Evolutionary conservation across 139 green algal species (phyloP), one percentile per base, ranked within the genome.

Genomic region (Coelastrella sp.): DNA sequence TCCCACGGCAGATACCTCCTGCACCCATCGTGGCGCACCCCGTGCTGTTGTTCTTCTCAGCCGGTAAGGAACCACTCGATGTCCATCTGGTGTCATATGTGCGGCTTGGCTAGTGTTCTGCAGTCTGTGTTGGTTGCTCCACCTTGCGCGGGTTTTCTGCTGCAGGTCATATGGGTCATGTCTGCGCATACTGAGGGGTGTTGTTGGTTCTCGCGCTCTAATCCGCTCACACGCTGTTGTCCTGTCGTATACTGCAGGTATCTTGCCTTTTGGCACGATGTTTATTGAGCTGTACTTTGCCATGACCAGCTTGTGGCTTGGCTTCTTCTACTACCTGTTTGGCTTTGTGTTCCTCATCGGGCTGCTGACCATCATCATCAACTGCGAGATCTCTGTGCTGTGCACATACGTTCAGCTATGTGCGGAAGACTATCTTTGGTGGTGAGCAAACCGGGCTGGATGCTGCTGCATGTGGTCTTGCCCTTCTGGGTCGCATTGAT

Each of bases 281-380:
- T 99, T 99, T 94, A 98, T 99, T 64, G 98, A 99, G 95, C 96
- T 99, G 23, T 99, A 98, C 95, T 99, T 99, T 91, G 97, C 97
- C 82, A 98, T 99, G 96, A 98, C 96, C 23, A 96, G 92, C 74
- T 93, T 99, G 92, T 99, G 97, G 98, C 95, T 98, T 90, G 97
- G 97, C 60, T 98, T 97, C 94, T 99, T 98, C 79, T 99, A 99
- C 95, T 99, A 99, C 95, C 96, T 97, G 77, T 98, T 99, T 86
- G 95, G 95, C 75, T 98, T 98, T 90, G 95, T 98, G 75, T 96
- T 98, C 90, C 88, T 99, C 56, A 97, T 99, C 76, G 95, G 95
- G 10, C n/a, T 95, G 23, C 93, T 99, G 13, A 98, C 96, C 5
- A 89, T 97, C 14, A 80, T 99, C 87, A 98, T 98, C 92, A 98